Conservation (phyloP, 2,329 filamentous ascomycete species). For the Cytospora piceicola region DNA sequence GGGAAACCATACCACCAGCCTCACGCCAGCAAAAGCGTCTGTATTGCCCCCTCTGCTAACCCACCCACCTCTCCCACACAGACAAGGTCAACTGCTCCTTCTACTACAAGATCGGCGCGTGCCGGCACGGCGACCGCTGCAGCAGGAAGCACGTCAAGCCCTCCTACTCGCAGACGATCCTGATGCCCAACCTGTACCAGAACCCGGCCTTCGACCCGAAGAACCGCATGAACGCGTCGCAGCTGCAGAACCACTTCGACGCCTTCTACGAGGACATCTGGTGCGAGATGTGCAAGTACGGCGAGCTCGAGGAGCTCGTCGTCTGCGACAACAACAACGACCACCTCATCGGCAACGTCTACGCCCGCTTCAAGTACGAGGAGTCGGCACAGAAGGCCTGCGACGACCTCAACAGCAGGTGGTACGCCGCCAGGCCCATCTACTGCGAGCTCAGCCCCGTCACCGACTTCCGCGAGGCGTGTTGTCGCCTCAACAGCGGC, state of each 20-base stretch:
- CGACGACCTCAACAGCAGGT: constrained; percentile 90
- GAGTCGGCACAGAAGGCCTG: constrained; percentile 92
- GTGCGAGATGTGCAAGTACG: constrained; percentile 99
- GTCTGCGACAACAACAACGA: constrained; percentile 99
- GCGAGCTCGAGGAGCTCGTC: constrained; percentile 94
- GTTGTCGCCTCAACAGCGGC: constrained; percentile 90
- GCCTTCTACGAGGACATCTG: constrained; percentile 99
- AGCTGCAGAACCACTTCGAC: constrained; percentile 99
- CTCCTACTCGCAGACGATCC: constrained; percentile 95
- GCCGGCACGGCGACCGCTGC: constrained; percentile 97
- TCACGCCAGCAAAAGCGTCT: constrained; percentile 1
- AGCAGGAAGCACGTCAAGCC: constrained; percentile 99
- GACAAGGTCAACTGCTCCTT: constrained; percentile 89
- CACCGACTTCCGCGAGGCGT: constrained; percentile 97
- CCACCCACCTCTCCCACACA: not conserved
- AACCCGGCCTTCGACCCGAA: constrained; percentile 97
- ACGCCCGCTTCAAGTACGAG: constrained; percentile 99
- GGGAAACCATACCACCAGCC: constrained; percentile 15
- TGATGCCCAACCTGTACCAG: constrained; percentile 98
- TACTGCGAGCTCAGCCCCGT: constrained; percentile 98
- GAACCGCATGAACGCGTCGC: constrained; percentile 93
- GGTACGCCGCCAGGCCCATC: constrained; percentile 96
- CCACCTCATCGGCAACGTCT: constrained; percentile 98
- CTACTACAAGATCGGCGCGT: constrained; percentile 99
- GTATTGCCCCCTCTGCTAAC: constrained; percentile 26